Base-by-base conservation (phyloP, 352 stramenopile genomes). In the Pythium volutum region DNA sequence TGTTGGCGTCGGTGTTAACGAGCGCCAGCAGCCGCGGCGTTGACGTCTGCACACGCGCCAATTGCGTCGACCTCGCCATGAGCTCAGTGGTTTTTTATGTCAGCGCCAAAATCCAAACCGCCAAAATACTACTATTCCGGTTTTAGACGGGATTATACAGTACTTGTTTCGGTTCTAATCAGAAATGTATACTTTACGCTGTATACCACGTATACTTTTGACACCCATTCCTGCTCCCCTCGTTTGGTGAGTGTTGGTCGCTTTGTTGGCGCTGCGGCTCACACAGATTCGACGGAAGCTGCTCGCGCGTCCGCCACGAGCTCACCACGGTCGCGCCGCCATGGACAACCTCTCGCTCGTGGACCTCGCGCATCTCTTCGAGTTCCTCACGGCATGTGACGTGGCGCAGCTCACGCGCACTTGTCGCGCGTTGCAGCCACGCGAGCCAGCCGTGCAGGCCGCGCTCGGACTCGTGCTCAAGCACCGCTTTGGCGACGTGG, bases 321-420 rank as follows among this genome's bases (percentile, higher is more conserved):
- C 33, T 47, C 41, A 27, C 34, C 23, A 16, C 20, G 15, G 42
- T 29, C 25, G 54, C n/a, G 41, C 4, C 33, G 42, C 47, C 29
- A 93, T 91, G 81, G 80, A 93, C 52, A 70, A 71, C 52, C 70
- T 93, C 2, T 72, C 79, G 14, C 70, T 82, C 14, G 59, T 67
- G 31, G 69, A 82, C 23, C 55, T 93, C 31, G 70, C 81, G 50
- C 71, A 83, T 15, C 56, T 93, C 49, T 84, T 91, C 39, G 73
- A 76, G 61, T 69, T 90, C 29, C 72, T 93, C 42, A 74, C 80
- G 20, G 75, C 81, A 0, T 59, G 52, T 15, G 84, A 93, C 60
- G 61, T 91, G 11, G 67, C 77, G 20, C 76, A 75, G 18, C 56
- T 91, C 20, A 62, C 70, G 2, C 55, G 51, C 22, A 87, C 74